phyloP scores from a whole-genome alignment of 345 rosid species.

The Trapa bicornis region DNA sequence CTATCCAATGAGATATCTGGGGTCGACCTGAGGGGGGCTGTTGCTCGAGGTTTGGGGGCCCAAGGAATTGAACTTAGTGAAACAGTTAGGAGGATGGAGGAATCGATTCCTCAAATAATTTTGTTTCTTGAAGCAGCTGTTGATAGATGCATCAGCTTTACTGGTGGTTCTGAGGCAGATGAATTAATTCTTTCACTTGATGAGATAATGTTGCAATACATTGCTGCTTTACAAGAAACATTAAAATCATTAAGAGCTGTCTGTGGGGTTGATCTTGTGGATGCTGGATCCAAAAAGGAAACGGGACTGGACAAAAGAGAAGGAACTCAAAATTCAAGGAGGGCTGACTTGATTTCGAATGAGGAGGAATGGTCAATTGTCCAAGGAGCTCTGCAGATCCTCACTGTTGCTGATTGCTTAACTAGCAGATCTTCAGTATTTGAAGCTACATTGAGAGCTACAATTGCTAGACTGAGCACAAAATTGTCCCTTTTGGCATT shows the following conservation, averaged over 20 bases:
- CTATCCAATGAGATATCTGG: constrained; percentile 83
- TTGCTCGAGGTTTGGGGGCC: constrained; percentile 91
- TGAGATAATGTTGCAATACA: constrained; percentile 81
- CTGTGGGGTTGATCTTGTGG: constrained; percentile 69
- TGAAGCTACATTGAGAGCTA: constrained; percentile 89
- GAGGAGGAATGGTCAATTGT: constrained; percentile 99
- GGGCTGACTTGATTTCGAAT: constrained; percentile 54
- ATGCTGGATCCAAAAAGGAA: constrained; percentile 41
- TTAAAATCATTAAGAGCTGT: constrained; percentile 88
- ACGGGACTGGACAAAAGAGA: constrained; percentile 52
- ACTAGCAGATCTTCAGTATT: constrained; percentile 89
- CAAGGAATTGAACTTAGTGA: constrained; percentile 98
- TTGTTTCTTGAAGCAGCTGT: constrained; percentile 90
- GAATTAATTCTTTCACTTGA: constrained; percentile 88
- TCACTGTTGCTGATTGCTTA: constrained; percentile 90
- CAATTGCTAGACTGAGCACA: constrained; percentile 83
- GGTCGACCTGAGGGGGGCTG: constrained; percentile 95
- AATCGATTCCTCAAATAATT: constrained; percentile 87
- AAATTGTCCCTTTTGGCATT: constrained; percentile 61
- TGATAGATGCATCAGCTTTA: constrained; percentile 83
- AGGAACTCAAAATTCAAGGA: constrained; percentile 45
- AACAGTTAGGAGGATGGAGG: constrained; percentile 98
- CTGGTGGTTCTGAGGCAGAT: constrained; percentile 97
- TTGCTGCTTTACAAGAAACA: constrained; percentile 80
- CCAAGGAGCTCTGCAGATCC: constrained; percentile 89